Percentiles rank a stretch among this genome's conserved stretches.
phyloP scores from a whole-genome alignment of 257 asterid genomes.

The Solanum ossicruentum region DNA sequence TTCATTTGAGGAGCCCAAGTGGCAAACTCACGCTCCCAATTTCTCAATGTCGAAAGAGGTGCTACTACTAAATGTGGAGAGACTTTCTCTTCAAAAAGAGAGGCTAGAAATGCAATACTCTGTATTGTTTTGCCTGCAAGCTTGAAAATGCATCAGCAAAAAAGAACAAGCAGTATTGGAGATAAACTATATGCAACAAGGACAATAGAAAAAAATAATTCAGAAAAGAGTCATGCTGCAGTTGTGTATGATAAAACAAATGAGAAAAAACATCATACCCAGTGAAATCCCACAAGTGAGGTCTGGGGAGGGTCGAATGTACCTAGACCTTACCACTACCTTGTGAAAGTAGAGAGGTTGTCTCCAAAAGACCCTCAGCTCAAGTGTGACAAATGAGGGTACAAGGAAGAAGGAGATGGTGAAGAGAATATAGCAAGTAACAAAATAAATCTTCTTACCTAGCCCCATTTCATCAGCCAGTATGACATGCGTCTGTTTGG shows the following conservation, averaged over 20 bases:
- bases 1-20: conserved; percentile 99
- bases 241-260: background rate
- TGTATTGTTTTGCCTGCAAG: conserved; percentile 92
- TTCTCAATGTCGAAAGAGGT: conserved; percentile 95
- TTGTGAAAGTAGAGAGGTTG: too few relatives aligned
- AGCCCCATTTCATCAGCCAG: conserved; percentile 87
- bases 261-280: background rate
- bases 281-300: too few relatives aligned
- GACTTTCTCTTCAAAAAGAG: conserved; percentile 70
- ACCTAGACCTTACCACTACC: too few relatives aligned
- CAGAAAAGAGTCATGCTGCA: background rate
- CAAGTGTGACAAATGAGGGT: too few relatives aligned
- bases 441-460: conserved; percentile 43
- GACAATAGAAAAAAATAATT: background rate
- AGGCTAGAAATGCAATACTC: conserved; percentile 94
- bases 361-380: too few relatives aligned
- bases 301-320: too few relatives aligned
- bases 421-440: too few relatives aligned
- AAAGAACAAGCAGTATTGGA: background rate
- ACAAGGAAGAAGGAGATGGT: too few relatives aligned
- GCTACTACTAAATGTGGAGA: conserved; percentile 92
- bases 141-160: conserved; percentile 7
- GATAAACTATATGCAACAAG: background rate
- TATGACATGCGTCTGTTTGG: conserved; percentile 93
- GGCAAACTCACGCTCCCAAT: conserved; percentile 99